Conservation (phyloP, 2,329 filamentous ascomycete genomes). For the Paecilomyces sp. region DNA sequence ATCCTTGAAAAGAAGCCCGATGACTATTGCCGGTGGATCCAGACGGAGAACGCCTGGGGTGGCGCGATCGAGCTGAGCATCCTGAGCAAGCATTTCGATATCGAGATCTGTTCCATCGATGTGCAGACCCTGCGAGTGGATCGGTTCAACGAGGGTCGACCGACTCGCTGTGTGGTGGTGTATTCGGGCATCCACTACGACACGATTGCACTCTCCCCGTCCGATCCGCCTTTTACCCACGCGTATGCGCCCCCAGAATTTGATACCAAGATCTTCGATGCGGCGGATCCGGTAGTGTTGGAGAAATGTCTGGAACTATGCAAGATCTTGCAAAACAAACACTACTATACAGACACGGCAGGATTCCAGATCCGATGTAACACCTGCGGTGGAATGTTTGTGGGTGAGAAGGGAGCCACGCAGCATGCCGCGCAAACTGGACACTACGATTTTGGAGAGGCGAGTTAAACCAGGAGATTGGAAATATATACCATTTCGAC, state of each 20-base stretch:
- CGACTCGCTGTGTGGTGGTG: conserved; percentile 67
- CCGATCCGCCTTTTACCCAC: conserved; percentile 48
- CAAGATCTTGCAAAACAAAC: conserved; percentile 57
- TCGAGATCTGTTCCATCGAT: conserved; percentile 80
- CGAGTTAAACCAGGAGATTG: conserved; percentile 16
- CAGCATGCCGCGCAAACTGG: conserved; percentile 41
- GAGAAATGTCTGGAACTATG: conserved; percentile 60
- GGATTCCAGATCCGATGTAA: conserved; percentile 75
- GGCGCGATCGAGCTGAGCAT: conserved; percentile 86
- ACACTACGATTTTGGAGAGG: conserved; percentile 45
- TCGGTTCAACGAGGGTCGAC: conserved; percentile 68
- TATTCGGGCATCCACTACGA: conserved; percentile 96
- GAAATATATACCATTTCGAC: neutral
- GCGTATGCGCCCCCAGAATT: conserved; percentile 60
- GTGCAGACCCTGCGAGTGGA: conserved; percentile 63
- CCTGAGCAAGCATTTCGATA: conserved; percentile 72
- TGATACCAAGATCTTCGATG: conserved; percentile 69
- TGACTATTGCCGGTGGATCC: conserved; percentile 76
- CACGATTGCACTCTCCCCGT: conserved; percentile 68
- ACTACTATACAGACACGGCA: conserved; percentile 86
- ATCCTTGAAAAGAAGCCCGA: conserved; percentile 67
- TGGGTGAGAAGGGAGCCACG: conserved; percentile 40
- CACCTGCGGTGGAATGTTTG: conserved; percentile 38
- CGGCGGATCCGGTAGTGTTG: conserved; percentile 47
- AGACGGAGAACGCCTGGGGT: conserved; percentile 76